A percentile compares a stretch with the other conserved stretches of the same genome.
Conservation (phyloP, 2,329 filamentous ascomycete genomes). For the Arthrobotrys sphaeroides region DNA sequence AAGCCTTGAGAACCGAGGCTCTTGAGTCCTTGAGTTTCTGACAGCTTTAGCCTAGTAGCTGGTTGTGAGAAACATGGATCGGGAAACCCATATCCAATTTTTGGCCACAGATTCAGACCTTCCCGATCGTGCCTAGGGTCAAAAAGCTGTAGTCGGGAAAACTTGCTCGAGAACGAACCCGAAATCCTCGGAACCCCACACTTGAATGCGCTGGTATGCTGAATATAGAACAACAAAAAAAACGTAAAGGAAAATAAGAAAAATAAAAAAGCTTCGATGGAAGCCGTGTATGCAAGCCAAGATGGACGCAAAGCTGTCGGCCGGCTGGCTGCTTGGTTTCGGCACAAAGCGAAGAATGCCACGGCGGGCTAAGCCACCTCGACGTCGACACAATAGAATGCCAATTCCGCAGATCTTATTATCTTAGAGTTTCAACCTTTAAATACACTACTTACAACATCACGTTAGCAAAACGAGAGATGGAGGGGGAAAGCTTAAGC, state of each 20-base stretch:
- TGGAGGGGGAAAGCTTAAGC: background rate
- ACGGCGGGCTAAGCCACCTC: conserved; percentile 2
- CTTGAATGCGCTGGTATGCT: background rate
- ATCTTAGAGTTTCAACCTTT: background rate
- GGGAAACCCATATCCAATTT: background rate
- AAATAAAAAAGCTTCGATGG: background rate
- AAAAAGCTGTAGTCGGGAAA: background rate
- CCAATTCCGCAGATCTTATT: background rate
- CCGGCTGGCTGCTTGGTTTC: background rate
- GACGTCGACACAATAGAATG: background rate
- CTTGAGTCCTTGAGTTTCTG: background rate
- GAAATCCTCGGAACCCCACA: conserved; percentile 7
- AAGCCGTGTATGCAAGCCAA: conserved; percentile 21
- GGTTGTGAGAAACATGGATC: background rate
- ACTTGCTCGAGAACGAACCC: background rate
- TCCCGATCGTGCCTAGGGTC: background rate
- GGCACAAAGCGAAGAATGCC: conserved; percentile 1
- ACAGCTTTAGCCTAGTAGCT: background rate
- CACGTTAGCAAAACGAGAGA: conserved; percentile 8
- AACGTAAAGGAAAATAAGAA: too few relatives aligned
- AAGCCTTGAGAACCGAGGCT: background rate
- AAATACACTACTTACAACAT: background rate
- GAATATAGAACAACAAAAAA: too few relatives aligned
- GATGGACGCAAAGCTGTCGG: background rate
- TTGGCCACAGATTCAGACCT: background rate